phyloP scores from a whole-genome alignment of 495 filamentous ascomycete species.

The Penicillium tannophilum region DNA sequence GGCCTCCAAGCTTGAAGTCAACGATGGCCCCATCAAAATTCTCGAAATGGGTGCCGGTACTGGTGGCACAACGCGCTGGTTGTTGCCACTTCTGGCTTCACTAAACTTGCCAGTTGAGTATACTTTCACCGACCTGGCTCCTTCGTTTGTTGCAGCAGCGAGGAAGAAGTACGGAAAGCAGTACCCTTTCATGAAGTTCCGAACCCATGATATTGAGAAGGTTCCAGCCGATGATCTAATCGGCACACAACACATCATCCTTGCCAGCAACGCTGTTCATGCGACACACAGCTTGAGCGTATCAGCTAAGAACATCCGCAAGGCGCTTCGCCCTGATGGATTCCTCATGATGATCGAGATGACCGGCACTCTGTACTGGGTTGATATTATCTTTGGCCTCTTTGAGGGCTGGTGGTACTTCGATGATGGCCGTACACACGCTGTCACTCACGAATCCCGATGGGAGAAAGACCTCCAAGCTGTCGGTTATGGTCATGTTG shows the following conservation, averaged over 20 bases:
- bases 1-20: not conserved
- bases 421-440: constrained; percentile 47
- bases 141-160: constrained; percentile 45
- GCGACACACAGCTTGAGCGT: constrained; percentile 42
- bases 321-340: constrained; percentile 43
- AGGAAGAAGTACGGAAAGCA: constrained; percentile 23
- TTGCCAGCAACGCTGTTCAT: constrained; percentile 53
- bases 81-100: constrained; percentile 35
- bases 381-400: constrained; percentile 49
- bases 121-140: constrained; percentile 50
- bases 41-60: constrained; percentile 50
- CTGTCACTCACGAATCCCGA: constrained; percentile 19
- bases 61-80: constrained; percentile 42
- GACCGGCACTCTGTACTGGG: constrained; percentile 39
- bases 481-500: constrained; percentile 49
- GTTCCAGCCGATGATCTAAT: constrained; percentile 32
- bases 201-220: constrained; percentile 49
- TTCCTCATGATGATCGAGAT: constrained; percentile 48
- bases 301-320: constrained; percentile 33
- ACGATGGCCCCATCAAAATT: constrained; percentile 16
- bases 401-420: constrained; percentile 56
- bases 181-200: constrained; percentile 49
- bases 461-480: constrained; percentile 42
- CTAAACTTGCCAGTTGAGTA: constrained; percentile 47
- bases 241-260: constrained; percentile 44